Evolutionary conservation across 305 asterid species (phyloP), one percentile per base, ranked within the genome.

Genomic region (Fraxinus dipetala): DNA sequence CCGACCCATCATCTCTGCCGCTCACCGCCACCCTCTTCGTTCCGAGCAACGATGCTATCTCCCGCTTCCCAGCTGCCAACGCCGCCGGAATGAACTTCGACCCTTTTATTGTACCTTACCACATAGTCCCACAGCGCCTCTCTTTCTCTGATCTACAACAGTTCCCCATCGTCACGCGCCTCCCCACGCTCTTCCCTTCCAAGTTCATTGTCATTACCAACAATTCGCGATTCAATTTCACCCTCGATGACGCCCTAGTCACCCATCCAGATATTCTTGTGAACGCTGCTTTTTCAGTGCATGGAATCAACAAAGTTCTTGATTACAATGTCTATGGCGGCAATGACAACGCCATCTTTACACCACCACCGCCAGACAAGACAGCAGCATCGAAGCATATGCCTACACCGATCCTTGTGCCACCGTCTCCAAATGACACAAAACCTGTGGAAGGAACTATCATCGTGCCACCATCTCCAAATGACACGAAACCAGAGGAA

Each of bases 41-140:
- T 87, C 97, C 97, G 24, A 80, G 83, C 78, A 82, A 90, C 84
- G 83, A 80, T 51, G 94, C 93, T 84, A 51, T 90, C 78, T 86
- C 90, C 75, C 38, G 69, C 76, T 51, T 83, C 79, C 51, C 88
- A 78, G 10, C 89, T 84, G 69, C 79, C 83, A 48, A 76, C 79
- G 38, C 78, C 77, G 61, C 43, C 80, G 85, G 54, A 5, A 13
- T 69, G 14, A 18, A 69, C 79, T 56, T 89, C 82, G 90, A 89
- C 84, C 89, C 91, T 0, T 88, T 83, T 2, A 87, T 91, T 22
- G 82, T 93, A 0, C 89, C 91, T 1, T 93, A 91, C 20, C 95
- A 93, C 90, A 85, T 91, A 9, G 81, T 90, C 87, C 95, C 95
- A 0, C 94, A 87, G 81, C 94, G 94, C 84, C 93, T 90, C 84